phyloP scores from a whole-genome alignment of 1,284 basidiomycete species.

The Irpex sp. region DNA sequence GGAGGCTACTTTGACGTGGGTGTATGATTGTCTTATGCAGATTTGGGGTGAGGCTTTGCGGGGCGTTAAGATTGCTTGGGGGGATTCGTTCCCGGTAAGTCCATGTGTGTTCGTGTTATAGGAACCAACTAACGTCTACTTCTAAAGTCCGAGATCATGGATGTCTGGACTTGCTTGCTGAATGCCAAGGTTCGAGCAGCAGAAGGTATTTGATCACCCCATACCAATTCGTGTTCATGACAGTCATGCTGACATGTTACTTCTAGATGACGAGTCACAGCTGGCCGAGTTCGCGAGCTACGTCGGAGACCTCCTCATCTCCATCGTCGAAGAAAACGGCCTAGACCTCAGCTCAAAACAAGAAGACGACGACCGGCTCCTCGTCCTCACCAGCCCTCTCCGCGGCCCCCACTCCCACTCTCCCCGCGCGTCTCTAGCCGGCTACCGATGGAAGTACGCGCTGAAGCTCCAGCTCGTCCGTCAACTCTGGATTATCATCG shows the following conservation, averaged over 20 bases:
- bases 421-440: conserved; percentile 8
- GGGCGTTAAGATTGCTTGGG: conserved; percentile 37
- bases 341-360: conserved; percentile 41
- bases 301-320: conserved; percentile 40
- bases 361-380: conserved; percentile 15
- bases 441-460: conserved; percentile 33
- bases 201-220: too few species aligned
- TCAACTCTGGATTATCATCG: conserved; percentile 50
- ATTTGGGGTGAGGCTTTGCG: conserved; percentile 53
- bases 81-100: conserved; percentile 39
- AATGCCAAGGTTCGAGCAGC: conserved; percentile 32
- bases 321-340: conserved; percentile 49
- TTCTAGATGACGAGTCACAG: conserved; percentile 27
- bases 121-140: conserved; percentile 7
- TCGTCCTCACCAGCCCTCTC: conserved; percentile 17
- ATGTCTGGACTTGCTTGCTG: conserved; percentile 41
- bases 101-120: background rate
- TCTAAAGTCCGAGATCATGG: conserved; percentile 33
- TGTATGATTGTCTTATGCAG: conserved; percentile 49
- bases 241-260: conserved; percentile 2
- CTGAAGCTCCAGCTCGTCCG: conserved; percentile 51
- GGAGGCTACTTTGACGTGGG: conserved; percentile 51
- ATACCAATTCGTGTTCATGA: background rate
- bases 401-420: conserved; percentile 8
- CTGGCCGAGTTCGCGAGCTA: conserved; percentile 37